Conservation (phyloP, 768 basidiomycete species). For the Myochromella boudieri region DNA sequence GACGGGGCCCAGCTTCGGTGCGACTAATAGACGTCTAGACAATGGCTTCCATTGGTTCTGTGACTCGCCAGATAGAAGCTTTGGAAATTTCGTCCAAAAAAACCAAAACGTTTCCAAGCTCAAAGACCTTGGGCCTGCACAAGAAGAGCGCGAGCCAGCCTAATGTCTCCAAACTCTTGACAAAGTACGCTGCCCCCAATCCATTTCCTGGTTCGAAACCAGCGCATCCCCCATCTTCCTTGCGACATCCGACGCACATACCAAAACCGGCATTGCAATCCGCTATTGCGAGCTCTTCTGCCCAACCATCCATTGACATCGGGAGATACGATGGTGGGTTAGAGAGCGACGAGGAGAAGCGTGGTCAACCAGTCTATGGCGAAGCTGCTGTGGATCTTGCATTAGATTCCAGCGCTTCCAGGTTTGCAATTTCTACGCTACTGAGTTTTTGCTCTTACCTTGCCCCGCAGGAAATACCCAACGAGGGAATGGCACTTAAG, state of each 20-base stretch:
- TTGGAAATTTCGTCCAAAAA: constrained; percentile 62
- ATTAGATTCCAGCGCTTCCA: constrained; percentile 76
- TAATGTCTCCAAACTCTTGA: constrained; percentile 68
- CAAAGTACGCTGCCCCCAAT: constrained; percentile 72
- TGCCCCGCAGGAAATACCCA: constrained; percentile 51
- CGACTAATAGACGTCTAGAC: no score
- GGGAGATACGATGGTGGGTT: constrained; percentile 96
- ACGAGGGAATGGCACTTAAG: constrained; percentile 85
- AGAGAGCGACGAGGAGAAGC: constrained; percentile 83
- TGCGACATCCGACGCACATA: constrained; percentile 36
- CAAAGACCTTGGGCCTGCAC: constrained; percentile 29
- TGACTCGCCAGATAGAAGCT: constrained; percentile 69
- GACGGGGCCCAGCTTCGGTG: no score
- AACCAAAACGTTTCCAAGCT: constrained; percentile 28
- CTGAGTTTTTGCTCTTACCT: neutral
- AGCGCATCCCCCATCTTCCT: constrained; percentile 37
- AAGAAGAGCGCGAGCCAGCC: constrained; percentile 59
- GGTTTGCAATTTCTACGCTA: constrained; percentile 38
- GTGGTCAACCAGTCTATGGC: constrained; percentile 71
- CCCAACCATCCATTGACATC: constrained; percentile 60
- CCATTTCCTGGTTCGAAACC: constrained; percentile 40
- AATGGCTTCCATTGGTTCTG: constrained; percentile 51
- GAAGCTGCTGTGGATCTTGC: constrained; percentile 81
- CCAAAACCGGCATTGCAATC: constrained; percentile 20
- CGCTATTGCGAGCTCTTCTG: constrained; percentile 14